Conservation (phyloP, 495 filamentous ascomycete genomes). For the Glarea lozoyensis region DNA sequence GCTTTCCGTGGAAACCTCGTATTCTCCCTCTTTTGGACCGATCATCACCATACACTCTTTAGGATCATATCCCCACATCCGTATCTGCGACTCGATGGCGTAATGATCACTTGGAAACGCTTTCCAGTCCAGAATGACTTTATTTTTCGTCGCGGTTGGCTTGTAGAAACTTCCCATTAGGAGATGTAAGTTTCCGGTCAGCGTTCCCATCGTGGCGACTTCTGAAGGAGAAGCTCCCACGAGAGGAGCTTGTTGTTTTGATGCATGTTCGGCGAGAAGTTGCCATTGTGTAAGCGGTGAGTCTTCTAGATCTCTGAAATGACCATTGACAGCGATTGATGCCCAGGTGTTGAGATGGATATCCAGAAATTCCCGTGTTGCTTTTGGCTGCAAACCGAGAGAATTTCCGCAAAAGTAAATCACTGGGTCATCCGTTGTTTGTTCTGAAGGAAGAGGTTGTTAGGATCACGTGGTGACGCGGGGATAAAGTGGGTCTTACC, state of each 20-base stretch:
- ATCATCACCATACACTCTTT: constrained; percentile 68
- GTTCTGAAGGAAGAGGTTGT: constrained; percentile 20
- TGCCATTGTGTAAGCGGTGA: constrained; percentile 35
- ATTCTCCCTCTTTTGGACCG: constrained; percentile 46
- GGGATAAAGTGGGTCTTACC: constrained; percentile 22
- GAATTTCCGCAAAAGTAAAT: constrained; percentile 96
- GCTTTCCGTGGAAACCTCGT: constrained; percentile 51
- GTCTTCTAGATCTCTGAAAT: constrained; percentile 73
- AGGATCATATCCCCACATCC: constrained; percentile 64
- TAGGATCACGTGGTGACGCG: constrained; percentile 23
- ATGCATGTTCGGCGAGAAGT: constrained; percentile 47
- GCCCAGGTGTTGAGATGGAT: constrained; percentile 82
- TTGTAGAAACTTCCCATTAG: constrained; percentile 88
- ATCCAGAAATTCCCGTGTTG: constrained; percentile 57
- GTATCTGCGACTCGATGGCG: constrained; percentile 79
- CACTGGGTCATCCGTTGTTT: constrained; percentile 33
- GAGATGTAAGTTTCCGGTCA: constrained; percentile 86
- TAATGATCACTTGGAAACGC: constrained; percentile 97
- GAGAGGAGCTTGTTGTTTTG: constrained; percentile 55
- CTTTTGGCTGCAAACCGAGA: constrained; percentile 77
- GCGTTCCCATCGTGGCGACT: constrained; percentile 85
- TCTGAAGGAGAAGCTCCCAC: constrained; percentile 72
- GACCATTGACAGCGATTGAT: constrained; percentile 81
- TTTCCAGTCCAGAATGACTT: constrained; percentile 88
- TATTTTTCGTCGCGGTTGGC: constrained; percentile 62